Percentiles rank a stretch among this genome's conserved stretches.
Conservation (phyloP, 2,329 filamentous ascomycete species). For the Trichoderma arundinaceum region DNA sequence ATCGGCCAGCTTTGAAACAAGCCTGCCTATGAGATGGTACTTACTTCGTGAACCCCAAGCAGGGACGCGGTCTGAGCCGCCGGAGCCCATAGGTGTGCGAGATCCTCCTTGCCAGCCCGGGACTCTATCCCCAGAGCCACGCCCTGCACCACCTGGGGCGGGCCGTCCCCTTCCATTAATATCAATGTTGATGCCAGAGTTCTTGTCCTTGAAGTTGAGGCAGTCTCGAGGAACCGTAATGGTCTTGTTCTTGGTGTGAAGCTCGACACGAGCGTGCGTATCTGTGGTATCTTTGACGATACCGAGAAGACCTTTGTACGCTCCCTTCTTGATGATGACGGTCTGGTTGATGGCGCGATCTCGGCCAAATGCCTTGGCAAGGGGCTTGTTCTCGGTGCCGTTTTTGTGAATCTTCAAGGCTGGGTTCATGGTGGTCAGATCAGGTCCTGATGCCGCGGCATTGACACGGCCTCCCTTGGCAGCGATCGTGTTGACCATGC, state of each 20-base stretch:
- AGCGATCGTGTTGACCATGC: constrained; percentile 87
- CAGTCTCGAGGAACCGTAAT: constrained; percentile 82
- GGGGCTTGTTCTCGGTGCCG: constrained; percentile 54
- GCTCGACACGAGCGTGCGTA: constrained; percentile 82
- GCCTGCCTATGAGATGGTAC: constrained; percentile 42
- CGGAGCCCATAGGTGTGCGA: constrained; percentile 69
- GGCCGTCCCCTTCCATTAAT: constrained; percentile 58
- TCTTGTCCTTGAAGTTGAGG: constrained; percentile 83
- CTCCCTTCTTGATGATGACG: constrained; percentile 83
- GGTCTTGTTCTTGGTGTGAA: constrained; percentile 93
- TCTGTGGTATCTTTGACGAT: constrained; percentile 96
- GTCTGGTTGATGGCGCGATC: constrained; percentile 90
- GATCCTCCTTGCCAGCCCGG: constrained; percentile 68
- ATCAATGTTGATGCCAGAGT: constrained; percentile 79
- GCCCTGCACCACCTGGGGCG: constrained; percentile 52
- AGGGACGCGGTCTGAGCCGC: constrained; percentile 71
- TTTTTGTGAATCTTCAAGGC: constrained; percentile 75
- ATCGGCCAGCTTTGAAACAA: no score
- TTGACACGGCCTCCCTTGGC: constrained; percentile 87
- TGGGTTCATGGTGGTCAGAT: constrained; percentile 91
- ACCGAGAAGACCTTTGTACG: constrained; percentile 89
- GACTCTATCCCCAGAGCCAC: constrained; percentile 53
- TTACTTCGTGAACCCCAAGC: constrained; percentile 76
- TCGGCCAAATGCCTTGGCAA: constrained; percentile 73
- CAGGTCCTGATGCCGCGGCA: constrained; percentile 66